Evolutionary conservation across 129 eudicot genomes (phyloP), one percentile per base, ranked within the genome.

Genomic region (Chrysanthemum makinoi): DNA sequence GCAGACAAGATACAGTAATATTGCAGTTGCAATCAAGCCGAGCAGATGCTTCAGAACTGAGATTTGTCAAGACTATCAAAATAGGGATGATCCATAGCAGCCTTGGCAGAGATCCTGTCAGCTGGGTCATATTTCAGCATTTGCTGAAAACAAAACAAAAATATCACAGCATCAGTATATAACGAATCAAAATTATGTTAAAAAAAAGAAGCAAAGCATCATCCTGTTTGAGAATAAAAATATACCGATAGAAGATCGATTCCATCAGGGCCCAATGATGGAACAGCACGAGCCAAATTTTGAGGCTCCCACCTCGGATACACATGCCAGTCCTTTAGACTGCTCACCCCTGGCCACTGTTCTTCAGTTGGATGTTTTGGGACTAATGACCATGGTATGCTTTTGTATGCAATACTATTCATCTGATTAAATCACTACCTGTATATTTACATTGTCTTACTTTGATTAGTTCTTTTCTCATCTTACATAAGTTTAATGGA

Each of bases 291-390:
- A 18, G 93, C 85, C 83, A 94, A 76, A 73, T 79, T 77, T 81
- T 94, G 95, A 52, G 93, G 80, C 53, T 87, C 98, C 98, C 97
- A 94, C 54, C 74, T 77, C 0, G 98, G 98, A 83, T 87, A 94
- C 11, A 82, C 87, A 68, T 94, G 98, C 98, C 98, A 94, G 80
- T 94, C 98, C 62, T 86, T 69, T 59, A 94, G 56, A 33, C 81
- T 43, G 62, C 74, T 80, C 19, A 94, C 98, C 54, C 97, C 97
- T 5, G 97, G 91, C 98, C 98, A 94, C 64, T 80, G 82, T 70
- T 82, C 80, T 79, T 94, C 98, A 1, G 78, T 82, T 69, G 98
- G 98, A 22, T 22, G 24, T 22, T 22, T 22, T 22, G 24, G 24
- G 24, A 22, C 24, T 22, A 22, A 35, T 35, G 43, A 35, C 43